These are phyloP conservation scores for Xylaria sp. DNA, from an alignment of 2,329 filamentous ascomycete genomes.

Conservation along the genomic window DNA sequence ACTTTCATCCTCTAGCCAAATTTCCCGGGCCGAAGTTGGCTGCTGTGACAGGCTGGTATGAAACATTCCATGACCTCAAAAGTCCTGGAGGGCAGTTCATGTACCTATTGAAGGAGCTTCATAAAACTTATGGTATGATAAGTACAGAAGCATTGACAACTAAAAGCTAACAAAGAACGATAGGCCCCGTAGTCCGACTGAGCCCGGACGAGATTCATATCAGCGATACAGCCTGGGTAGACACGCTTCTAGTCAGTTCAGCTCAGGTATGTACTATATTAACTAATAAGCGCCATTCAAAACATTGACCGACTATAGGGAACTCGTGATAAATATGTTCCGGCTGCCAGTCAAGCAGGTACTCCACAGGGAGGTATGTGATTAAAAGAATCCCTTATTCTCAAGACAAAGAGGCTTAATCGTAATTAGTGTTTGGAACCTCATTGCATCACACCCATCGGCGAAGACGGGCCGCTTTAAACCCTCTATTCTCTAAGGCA, in stretches of 20 bases:
- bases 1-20: conserved; percentile 41
- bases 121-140: conserved; percentile 31
- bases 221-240: conserved; percentile 31
- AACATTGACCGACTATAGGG: conserved; percentile 19
- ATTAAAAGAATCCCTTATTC: background rate
- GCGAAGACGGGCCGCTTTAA: conserved; percentile 29
- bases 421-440: conserved; percentile 30
- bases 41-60: conserved; percentile 38
- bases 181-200: conserved; percentile 61
- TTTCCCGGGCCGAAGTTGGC: conserved; percentile 45
- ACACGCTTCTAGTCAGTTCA: conserved; percentile 23
- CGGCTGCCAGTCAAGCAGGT: conserved; percentile 31
- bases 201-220: conserved; percentile 60
- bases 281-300: background rate
- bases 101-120: conserved; percentile 25
- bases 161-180: conserved; percentile 44
- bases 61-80: conserved; percentile 47
- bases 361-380: conserved; percentile 28
- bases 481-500: conserved; percentile 31
- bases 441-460: conserved; percentile 28
- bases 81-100: conserved; percentile 50
- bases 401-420: background rate
- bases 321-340: conserved; percentile 31
- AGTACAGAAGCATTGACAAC: background rate
- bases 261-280: conserved; percentile 22